A percentile compares a stretch with the other conserved stretches of the same genome.
Evolutionary conservation across 2,329 filamentous ascomycete species (phyloP).

Genomic region (Colletotrichum nymphaeae): DNA sequence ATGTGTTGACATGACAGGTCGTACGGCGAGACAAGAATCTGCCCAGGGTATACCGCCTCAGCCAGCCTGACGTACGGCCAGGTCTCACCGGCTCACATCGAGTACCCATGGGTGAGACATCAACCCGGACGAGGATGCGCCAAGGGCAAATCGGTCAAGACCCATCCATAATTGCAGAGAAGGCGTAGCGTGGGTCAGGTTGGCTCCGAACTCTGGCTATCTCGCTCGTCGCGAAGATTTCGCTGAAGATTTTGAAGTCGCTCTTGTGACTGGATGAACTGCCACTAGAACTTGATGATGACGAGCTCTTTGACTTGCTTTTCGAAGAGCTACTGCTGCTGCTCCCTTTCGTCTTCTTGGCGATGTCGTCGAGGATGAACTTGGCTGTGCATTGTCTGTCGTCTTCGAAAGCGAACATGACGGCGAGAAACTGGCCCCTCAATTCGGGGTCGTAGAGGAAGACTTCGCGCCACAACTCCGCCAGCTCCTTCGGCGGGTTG

Average conservation of each 20-base stretch:
- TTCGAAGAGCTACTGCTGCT: slow-evolving; percentile 42
- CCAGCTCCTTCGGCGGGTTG: slow-evolving; percentile 74
- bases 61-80: slow-evolving; percentile 29
- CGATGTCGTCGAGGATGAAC: slow-evolving; percentile 65
- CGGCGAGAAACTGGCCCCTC: slow-evolving; percentile 69
- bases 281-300: slow-evolving; percentile 42
- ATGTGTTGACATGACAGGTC: slow-evolving; percentile 16
- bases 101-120: slow-evolving; percentile 23
- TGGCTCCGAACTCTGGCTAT: slow-evolving; percentile 61
- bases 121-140: not conserved
- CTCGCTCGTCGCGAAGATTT: slow-evolving; percentile 62
- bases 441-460: slow-evolving; percentile 72
- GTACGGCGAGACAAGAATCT: slow-evolving; percentile 8
- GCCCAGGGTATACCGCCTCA: slow-evolving; percentile 15
- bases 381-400: slow-evolving; percentile 62
- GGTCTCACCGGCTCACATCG: slow-evolving; percentile 18
- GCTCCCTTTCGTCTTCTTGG: slow-evolving; percentile 56
- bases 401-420: slow-evolving; percentile 75
- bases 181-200: slow-evolving; percentile 65
- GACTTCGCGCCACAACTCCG: slow-evolving; percentile 74
- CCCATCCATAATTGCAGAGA: slow-evolving; percentile 36
- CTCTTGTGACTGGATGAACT: slow-evolving; percentile 42
- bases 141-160: slow-evolving; percentile 26
- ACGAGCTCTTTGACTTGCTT: slow-evolving; percentile 48
- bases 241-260: slow-evolving; percentile 66